Conservation (phyloP, 2,329 filamentous ascomycete species). For the Ceratocystiopsis sp. region DNA sequence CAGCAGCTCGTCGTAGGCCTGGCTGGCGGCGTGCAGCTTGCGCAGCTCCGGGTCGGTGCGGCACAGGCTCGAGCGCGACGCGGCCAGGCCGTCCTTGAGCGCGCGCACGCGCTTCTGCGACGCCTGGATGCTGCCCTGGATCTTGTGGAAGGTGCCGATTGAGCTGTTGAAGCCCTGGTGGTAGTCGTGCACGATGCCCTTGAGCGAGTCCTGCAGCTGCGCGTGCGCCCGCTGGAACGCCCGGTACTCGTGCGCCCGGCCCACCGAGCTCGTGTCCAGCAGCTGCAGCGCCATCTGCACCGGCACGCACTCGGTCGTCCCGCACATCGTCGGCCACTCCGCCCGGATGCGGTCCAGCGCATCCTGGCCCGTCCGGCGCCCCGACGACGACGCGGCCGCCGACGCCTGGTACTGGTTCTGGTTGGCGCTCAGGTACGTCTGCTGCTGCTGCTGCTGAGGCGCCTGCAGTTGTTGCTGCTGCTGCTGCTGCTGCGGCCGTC, state of each 20-base stretch:
- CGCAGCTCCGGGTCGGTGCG: conserved; percentile 81
- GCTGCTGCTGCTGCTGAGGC: conserved; percentile 9
- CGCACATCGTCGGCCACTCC: conserved; percentile 86
- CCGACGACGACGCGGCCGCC: conserved; percentile 26
- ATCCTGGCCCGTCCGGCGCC: conserved; percentile 35
- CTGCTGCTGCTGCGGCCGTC: conserved; percentile 4
- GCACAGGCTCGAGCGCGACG: conserved; percentile 66
- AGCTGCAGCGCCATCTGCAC: conserved; percentile 90
- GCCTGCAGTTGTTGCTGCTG: conserved; percentile 10
- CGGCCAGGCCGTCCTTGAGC: conserved; percentile 67
- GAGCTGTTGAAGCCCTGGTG: conserved; percentile 99
- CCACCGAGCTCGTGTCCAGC: conserved; percentile 85
- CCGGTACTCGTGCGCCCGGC: conserved; percentile 72
- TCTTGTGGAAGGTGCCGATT: conserved; percentile 97
- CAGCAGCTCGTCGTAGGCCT: conserved; percentile 79
- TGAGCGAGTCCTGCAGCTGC: conserved; percentile 82
- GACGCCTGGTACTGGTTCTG: neutral
- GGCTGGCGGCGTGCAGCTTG: conserved; percentile 71
- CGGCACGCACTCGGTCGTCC: conserved; percentile 64
- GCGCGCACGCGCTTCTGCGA: conserved; percentile 74
- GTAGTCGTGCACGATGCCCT: conserved; percentile 93
- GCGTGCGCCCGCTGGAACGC: conserved; percentile 72
- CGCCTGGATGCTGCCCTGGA: conserved; percentile 78
- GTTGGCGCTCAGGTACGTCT: neutral
- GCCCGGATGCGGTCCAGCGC: conserved; percentile 69